Evolutionary conservation across 2,329 filamentous ascomycete genomes (phyloP), one percentile per base, ranked within the genome.

Genomic region (Graphium sp.): DNA sequence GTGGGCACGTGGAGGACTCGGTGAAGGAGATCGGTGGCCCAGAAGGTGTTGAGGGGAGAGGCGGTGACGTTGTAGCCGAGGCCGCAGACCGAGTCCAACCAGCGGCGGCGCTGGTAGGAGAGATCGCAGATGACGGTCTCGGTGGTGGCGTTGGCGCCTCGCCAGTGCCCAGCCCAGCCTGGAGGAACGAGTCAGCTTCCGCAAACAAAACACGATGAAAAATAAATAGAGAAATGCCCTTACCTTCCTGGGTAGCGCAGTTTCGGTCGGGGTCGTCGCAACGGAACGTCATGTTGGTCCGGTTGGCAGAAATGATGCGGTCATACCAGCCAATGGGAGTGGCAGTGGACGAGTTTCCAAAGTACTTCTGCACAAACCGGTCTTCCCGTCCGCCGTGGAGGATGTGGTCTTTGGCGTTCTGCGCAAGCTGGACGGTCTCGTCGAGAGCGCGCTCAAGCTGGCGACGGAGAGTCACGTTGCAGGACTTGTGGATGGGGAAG

Each of bases 121-220:
- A 66, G 53, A 5, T 62, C 58, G 48, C 74, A 80, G 47, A 80
- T 78, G 37, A 79, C 74, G 3, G 74, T 80, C 47, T 80, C 73
- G 1, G 58, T 49, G 3, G 71, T 70, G 3, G 62, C 73, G 35
- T 79, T 79, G 16, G 47, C 41, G 24, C 74, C 74, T 31, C 75
- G 66, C 66, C 66, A 76, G 53, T 80, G 74, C 19, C 74, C 74
- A 25, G 57, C 74, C 62, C 65, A 79, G 29, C 54, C 71, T 76
- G 22, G 28, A 7, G 4, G n/a, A n/a, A n/a, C n/a, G n/a, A n/a
- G n/a, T n/a, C 5, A 18, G 20, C 24, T 18, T 13, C 16, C 5
- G 17, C 16, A 10, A 19, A n/a, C 11, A 21, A 29, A 17, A 12
- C 11, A 24, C 22, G 26, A 22, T 22, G 10, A 22, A 12, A 23